Evolutionary conservation across 2,329 filamentous ascomycete genomes (phyloP).

Genomic region (Lachnum nothofagi): DNA sequence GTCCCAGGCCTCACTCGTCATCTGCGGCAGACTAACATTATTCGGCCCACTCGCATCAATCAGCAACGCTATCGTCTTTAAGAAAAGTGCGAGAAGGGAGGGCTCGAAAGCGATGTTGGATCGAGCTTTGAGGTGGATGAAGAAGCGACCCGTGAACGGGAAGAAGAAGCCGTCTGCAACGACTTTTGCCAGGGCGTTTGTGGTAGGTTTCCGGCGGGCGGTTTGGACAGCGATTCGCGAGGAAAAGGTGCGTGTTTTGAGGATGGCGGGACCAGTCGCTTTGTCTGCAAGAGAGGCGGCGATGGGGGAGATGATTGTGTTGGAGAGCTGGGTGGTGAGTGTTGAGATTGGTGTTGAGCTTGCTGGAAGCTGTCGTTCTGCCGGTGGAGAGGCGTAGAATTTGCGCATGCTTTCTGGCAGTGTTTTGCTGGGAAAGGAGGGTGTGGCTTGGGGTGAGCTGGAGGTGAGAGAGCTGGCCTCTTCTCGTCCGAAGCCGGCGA

Average conservation of each 20-base stretch:
- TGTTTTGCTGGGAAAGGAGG: conserved; percentile 71
- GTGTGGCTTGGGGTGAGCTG: conserved; percentile 26
- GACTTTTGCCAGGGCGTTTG: conserved; percentile 73
- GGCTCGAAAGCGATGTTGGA: conserved; percentile 66
- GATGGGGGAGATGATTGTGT: conserved; percentile 72
- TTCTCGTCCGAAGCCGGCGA: conserved; percentile 69
- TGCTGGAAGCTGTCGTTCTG: conserved; percentile 12
- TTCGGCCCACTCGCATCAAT: conserved; percentile 78
- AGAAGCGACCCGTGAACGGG: conserved; percentile 77
- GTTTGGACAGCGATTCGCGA: conserved; percentile 65
- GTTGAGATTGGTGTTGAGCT: conserved; percentile 50
- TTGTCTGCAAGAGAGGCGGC: conserved; percentile 77
- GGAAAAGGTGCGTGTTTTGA: conserved; percentile 88
- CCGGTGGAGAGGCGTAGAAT: conserved; percentile 51
- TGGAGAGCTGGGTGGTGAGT: conserved; percentile 63
- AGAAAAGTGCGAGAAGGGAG: conserved; percentile 69
- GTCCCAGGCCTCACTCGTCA: conserved; percentile 80
- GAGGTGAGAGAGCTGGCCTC: conserved; percentile 33
- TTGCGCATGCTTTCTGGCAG: conserved; percentile 70
- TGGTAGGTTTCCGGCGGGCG: conserved; percentile 51
- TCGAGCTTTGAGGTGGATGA: conserved; percentile 53
- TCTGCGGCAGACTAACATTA: conserved; percentile 67
- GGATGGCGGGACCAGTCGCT: conserved; percentile 69
- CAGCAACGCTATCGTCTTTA: conserved; percentile 80
- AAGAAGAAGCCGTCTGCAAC: conserved; percentile 78